These are phyloP conservation scores for Coemansia sp. DNA, from an alignment of 192 early-diverging fungal species.

Conservation along the genomic window DNA sequence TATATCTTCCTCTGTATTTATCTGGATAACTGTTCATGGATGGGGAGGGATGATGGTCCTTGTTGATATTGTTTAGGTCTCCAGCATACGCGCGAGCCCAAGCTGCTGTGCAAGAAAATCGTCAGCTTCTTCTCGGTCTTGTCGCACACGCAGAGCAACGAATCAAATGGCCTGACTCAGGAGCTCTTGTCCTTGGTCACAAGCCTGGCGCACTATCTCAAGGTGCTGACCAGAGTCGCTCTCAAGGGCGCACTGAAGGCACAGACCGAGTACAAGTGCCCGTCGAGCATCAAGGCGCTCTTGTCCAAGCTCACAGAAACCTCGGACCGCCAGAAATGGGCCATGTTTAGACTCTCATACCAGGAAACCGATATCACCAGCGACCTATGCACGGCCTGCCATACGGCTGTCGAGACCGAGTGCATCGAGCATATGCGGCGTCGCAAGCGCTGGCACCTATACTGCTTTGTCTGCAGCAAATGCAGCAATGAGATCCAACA, in stretches of 20 bases:
- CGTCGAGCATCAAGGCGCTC: constrained; percentile 58
- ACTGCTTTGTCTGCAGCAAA: constrained; percentile 76
- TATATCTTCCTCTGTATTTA: no score
- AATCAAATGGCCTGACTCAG: constrained; percentile 62
- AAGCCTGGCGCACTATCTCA: constrained; percentile 87
- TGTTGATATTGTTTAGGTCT: constrained; percentile 36
- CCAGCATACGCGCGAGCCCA: constrained; percentile 84
- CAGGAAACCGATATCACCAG: constrained; percentile 64
- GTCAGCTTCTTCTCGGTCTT: constrained; percentile 92
- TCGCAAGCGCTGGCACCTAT: constrained; percentile 73
- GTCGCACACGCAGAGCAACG: constrained; percentile 63
- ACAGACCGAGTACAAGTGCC: constrained; percentile 53
- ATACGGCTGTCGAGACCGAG: constrained; percentile 78
- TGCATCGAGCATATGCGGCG: constrained; percentile 65
- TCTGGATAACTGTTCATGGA: no score
- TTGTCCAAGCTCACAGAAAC: constrained; percentile 75
- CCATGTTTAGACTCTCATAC: constrained; percentile 43
- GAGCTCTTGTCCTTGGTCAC: constrained; percentile 89
- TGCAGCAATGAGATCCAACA: constrained; percentile 59
- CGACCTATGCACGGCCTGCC: constrained; percentile 79
- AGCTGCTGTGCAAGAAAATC: constrained; percentile 92
- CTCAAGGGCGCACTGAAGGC: constrained; percentile 80
- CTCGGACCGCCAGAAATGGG: constrained; percentile 55
- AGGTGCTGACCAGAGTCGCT: constrained; percentile 84
- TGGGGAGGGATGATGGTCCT: no score